Evolutionary conservation across 2,329 filamentous ascomycete genomes (phyloP).

Genomic region (Akanthomyces muscarius): DNA sequence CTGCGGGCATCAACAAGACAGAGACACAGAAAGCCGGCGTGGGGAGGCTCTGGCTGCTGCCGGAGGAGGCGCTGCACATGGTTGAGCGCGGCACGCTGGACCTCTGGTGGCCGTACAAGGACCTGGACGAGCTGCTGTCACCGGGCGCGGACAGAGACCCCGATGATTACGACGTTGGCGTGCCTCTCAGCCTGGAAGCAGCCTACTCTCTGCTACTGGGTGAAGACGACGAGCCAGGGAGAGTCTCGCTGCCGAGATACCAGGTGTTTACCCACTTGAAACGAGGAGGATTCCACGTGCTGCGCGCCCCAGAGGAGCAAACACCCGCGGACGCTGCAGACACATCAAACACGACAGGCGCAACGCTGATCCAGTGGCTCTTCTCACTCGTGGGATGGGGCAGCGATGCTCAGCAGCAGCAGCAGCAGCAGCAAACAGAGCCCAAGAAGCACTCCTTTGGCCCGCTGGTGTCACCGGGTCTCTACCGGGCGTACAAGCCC

Average conservation of each 20-base stretch:
- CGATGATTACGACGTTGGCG: slow-evolving; percentile 53
- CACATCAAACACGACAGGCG: slow-evolving; percentile 25
- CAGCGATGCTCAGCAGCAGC: slow-evolving; percentile 14
- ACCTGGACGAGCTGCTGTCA: slow-evolving; percentile 45
- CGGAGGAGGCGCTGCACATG: slow-evolving; percentile 87
- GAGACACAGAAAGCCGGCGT: slow-evolving; percentile 45
- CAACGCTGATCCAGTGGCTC: slow-evolving; percentile 50
- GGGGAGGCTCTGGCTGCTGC: slow-evolving; percentile 74
- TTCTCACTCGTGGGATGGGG: slow-evolving; percentile 40
- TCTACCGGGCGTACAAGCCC: slow-evolving; percentile 62
- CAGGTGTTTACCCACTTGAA: slow-evolving; percentile 85
- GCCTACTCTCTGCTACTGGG: slow-evolving; percentile 84
- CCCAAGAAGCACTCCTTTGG: slow-evolving; percentile 38
- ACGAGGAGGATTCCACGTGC: slow-evolving; percentile 75
- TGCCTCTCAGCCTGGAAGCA: slow-evolving; percentile 88
- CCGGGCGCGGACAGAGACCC: slow-evolving; percentile 24
- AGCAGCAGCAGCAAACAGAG: slow-evolving; percentile 22
- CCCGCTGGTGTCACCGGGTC: slow-evolving; percentile 58
- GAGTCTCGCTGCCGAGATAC: slow-evolving; percentile 70
- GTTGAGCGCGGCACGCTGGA: slow-evolving; percentile 85
- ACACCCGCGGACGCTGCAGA: background rate
- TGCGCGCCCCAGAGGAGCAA: slow-evolving; percentile 54
- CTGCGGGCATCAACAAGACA: slow-evolving; percentile 41
- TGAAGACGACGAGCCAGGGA: slow-evolving; percentile 57
- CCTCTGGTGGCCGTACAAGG: slow-evolving; percentile 70